Percentiles rank a stretch among this genome's conserved stretches.
Conservation (phyloP, 2,329 filamentous ascomycete species). For the Ophiostoma australiae region DNA sequence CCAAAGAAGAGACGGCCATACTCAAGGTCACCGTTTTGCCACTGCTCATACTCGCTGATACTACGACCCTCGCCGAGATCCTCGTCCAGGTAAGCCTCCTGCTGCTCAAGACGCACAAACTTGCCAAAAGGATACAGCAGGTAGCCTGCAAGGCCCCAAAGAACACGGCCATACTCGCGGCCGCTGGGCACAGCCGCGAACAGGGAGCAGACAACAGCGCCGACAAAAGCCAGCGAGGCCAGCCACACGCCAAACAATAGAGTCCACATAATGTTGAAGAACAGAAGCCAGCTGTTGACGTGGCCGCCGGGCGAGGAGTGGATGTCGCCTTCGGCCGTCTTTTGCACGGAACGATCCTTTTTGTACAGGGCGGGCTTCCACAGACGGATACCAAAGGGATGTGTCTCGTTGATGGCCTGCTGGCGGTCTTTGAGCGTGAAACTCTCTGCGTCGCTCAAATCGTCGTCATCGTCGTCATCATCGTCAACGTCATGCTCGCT, state of each 20-base stretch:
- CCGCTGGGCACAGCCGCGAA: slow-evolving; percentile 76
- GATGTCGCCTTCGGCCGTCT: slow-evolving; percentile 92
- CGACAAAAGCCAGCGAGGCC: slow-evolving; percentile 66
- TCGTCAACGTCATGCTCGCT: slow-evolving; percentile 37
- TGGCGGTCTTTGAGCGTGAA: slow-evolving; percentile 97
- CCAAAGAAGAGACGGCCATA: slow-evolving; percentile 96
- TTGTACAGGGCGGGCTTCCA: slow-evolving; percentile 99
- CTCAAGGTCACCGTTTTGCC: slow-evolving; percentile 95
- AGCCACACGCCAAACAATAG: slow-evolving; percentile 96
- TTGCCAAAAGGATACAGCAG: slow-evolving; percentile 96
- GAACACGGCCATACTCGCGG: slow-evolving; percentile 75
- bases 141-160: slow-evolving; percentile 80
- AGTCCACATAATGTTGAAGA: slow-evolving; percentile 90
- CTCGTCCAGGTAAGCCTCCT: slow-evolving; percentile 90
- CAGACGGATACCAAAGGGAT: slow-evolving; percentile 96
- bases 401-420: slow-evolving; percentile 96
- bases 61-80: slow-evolving; percentile 93
- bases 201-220: slow-evolving; percentile 71
- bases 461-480: slow-evolving; percentile 62
- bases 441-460: slow-evolving; percentile 88
- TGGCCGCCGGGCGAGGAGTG: slow-evolving; percentile 87
- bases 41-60: slow-evolving; percentile 98
- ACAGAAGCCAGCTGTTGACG: slow-evolving; percentile 75
- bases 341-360: slow-evolving; percentile 92
- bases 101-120: slow-evolving; percentile 86